phyloP scores from a whole-genome alignment of 306 rosid genomes.

The barrel medic (Medicago truncatula) region DNA sequence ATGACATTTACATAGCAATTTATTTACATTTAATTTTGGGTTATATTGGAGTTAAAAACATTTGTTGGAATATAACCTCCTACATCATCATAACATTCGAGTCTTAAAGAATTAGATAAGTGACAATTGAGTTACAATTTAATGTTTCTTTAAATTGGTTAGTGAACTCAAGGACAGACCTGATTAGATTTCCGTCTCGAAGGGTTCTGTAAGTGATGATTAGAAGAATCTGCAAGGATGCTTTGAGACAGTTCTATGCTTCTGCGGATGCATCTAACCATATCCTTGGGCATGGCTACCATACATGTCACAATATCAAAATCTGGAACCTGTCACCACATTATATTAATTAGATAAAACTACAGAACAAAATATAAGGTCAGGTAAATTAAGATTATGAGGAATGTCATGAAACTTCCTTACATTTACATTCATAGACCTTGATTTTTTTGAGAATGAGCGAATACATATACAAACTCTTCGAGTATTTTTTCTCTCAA shows the following conservation, averaged over 20 bases:
- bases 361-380: neutral
- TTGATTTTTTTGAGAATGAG: slow-evolving; percentile 57
- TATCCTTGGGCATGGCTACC: slow-evolving; percentile 57
- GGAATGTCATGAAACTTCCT: slow-evolving; percentile 29
- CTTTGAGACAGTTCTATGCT: slow-evolving; percentile 53
- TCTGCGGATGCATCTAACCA: slow-evolving; percentile 58
- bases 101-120: too few relatives aligned
- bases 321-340: slow-evolving; percentile 62
- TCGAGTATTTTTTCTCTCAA: slow-evolving; percentile 59
- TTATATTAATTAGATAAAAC: slow-evolving; percentile 34
- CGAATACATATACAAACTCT: slow-evolving; percentile 66
- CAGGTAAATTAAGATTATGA: slow-evolving; percentile 13
- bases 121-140: neutral
- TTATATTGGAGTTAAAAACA: too few relatives aligned
- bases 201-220: slow-evolving; percentile 32
- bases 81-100: neutral
- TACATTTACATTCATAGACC: slow-evolving; percentile 50
- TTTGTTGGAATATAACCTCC: too few relatives aligned
- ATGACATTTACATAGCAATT: neutral
- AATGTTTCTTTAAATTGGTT: slow-evolving; percentile 24
- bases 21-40: too few relatives aligned
- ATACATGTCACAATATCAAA: slow-evolving; percentile 60
- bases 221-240: slow-evolving; percentile 39
- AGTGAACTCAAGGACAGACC: slow-evolving; percentile 48
- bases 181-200: slow-evolving; percentile 39